Evolutionary conservation across 176 grass and related monocot genomes (phyloP).

Genomic region (Oryza longistaminata): DNA sequence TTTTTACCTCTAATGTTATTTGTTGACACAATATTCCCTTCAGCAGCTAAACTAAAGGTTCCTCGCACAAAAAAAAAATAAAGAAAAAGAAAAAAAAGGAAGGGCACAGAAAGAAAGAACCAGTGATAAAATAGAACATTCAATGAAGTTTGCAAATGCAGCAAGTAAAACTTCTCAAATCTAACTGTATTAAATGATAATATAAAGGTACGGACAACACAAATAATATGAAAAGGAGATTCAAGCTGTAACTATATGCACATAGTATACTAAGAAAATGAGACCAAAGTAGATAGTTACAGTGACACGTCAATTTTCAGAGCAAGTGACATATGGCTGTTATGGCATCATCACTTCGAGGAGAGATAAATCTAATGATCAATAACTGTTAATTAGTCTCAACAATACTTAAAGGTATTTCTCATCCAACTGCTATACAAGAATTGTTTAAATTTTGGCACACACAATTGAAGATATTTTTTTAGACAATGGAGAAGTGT

Average conservation of each 20-base stretch:
- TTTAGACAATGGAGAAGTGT: not conserved
- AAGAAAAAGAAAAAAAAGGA: not conserved
- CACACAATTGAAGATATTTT: not conserved
- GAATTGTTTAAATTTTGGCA: conserved; percentile 11
- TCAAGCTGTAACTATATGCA: not conserved
- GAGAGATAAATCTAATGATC: not conserved
- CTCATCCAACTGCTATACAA: not conserved
- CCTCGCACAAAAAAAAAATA: not conserved
- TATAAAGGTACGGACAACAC: not conserved
- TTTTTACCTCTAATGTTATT: conserved; percentile 3
- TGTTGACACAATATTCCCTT: conserved; percentile 9
- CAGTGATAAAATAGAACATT: conserved; percentile 25
- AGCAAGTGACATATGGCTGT: not conserved
- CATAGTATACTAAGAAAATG: not conserved
- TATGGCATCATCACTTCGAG: not conserved
- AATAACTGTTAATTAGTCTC: not conserved
- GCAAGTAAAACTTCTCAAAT: not conserved
- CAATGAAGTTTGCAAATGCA: conserved; percentile 6
- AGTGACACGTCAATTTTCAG: not conserved
- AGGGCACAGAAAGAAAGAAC: not conserved
- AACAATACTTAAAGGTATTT: not conserved
- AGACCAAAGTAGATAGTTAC: not conserved
- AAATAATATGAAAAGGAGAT: conserved; percentile 10
- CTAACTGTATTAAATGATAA: not conserved
- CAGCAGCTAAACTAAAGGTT: not conserved